Evolutionary conservation across 1,284 basidiomycete species (phyloP).

Genomic region (Trichosporon ovoides): DNA sequence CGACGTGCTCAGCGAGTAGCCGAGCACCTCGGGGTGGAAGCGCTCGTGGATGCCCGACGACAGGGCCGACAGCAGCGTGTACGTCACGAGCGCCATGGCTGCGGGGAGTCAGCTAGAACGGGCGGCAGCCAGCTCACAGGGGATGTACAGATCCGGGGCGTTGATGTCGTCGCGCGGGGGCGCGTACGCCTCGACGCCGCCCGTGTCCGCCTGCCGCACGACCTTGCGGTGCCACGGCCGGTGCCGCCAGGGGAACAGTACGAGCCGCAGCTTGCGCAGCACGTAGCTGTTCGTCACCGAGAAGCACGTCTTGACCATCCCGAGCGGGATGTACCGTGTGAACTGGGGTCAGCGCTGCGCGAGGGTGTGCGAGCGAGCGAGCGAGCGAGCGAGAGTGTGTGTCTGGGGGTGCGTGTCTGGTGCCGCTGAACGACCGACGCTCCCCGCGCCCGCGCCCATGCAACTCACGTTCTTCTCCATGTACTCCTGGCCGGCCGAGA

Average conservation of each 20-base stretch:
- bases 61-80: slow-evolving; percentile 80
- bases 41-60: slow-evolving; percentile 74
- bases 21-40: slow-evolving; percentile 87
- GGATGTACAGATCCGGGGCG: slow-evolving; percentile 93
- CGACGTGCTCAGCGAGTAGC: slow-evolving; percentile 76
- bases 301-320: slow-evolving; percentile 85
- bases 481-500: slow-evolving; percentile 90
- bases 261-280: slow-evolving; percentile 76
- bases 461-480: slow-evolving; percentile 81
- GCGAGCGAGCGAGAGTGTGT: background rate
- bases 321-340: slow-evolving; percentile 65
- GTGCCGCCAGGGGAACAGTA: slow-evolving; percentile 96
- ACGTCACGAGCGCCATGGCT: slow-evolving; percentile 97
- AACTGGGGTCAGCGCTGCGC: slow-evolving; percentile 54
- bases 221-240: slow-evolving; percentile 69
- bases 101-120: slow-evolving; percentile 7
- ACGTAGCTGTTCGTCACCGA: slow-evolving; percentile 97
- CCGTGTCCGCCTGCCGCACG: slow-evolving; percentile 49
- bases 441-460: background rate
- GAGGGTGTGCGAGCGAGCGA: background rate
- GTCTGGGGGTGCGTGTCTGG: too few species aligned
- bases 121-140: slow-evolving; percentile 57
- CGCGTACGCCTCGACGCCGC: slow-evolving; percentile 69
- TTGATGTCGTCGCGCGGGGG: slow-evolving; percentile 92
- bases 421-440: too few species aligned